Conservation (phyloP, 768 basidiomycete genomes). For the Suillus spraguei region DNA sequence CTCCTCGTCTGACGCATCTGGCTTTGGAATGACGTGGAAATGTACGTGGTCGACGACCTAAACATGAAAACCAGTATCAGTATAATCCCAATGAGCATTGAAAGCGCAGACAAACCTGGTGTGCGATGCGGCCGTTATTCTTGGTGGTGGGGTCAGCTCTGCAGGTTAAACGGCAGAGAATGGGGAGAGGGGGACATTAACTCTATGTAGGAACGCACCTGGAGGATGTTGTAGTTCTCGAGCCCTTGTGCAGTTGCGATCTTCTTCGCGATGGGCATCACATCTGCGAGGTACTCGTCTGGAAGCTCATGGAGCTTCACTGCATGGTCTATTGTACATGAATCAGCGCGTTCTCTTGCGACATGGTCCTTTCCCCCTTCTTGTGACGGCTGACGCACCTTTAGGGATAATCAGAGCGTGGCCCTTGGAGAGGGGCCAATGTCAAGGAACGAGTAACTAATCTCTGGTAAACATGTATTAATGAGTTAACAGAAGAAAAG, state of each 20-base stretch:
- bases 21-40: conserved; percentile 95
- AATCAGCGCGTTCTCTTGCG: no score
- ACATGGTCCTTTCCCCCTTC: no score
- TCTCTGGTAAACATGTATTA: no score
- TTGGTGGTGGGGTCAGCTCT: no score
- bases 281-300: conserved; percentile 79
- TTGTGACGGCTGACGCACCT: no score
- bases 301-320: conserved; percentile 87
- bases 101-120: conserved; percentile 44
- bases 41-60: conserved; percentile 86
- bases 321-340: no score
- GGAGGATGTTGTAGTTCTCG: conserved; percentile 87
- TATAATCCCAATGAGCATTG: neutral
- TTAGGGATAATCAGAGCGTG: no score
- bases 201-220: conserved; percentile 36
- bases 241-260: conserved; percentile 75
- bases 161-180: neutral
- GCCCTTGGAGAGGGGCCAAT: no score
- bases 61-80: neutral
- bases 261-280: conserved; percentile 84
- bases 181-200: neutral
- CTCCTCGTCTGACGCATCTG: conserved; percentile 61
- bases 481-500: no score
- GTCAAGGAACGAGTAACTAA: no score
- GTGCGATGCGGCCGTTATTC: conserved; percentile 65